These are phyloP conservation scores for Vicia sativa DNA, from an alignment of 306 rosid species.

Conservation along the genomic window DNA sequence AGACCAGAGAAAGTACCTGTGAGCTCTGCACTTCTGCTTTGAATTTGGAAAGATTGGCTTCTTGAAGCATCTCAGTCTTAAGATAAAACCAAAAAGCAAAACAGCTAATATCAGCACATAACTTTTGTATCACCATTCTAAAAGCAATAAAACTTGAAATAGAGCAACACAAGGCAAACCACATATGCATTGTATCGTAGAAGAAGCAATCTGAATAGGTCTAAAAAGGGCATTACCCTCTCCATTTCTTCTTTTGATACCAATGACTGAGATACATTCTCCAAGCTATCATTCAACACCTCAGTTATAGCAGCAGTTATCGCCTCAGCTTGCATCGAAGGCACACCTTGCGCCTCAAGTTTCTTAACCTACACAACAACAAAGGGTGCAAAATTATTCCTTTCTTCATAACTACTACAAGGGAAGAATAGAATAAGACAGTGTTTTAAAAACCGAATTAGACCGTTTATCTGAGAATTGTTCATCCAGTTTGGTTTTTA, in stretches of 20 bases:
- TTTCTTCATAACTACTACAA: neutral
- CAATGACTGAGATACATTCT: slow-evolving; percentile 75
- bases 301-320: slow-evolving; percentile 87
- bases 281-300: slow-evolving; percentile 84
- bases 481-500: neutral
- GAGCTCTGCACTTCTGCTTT: slow-evolving; percentile 92
- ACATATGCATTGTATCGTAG: neutral
- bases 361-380: slow-evolving; percentile 65
- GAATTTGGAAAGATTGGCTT: slow-evolving; percentile 78
- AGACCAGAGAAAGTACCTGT: slow-evolving; percentile 52
- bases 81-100: slow-evolving; percentile 13
- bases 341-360: slow-evolving; percentile 84
- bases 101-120: slow-evolving; percentile 3
- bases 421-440: neutral
- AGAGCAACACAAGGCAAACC: neutral
- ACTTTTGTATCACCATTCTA: neutral
- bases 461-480: neutral
- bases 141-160: neutral
- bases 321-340: slow-evolving; percentile 90
- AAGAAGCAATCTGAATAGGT: slow-evolving; percentile 4
- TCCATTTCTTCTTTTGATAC: slow-evolving; percentile 89
- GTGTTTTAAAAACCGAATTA: neutral
- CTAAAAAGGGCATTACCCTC: slow-evolving; percentile 52
- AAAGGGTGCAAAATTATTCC: neutral
- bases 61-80: slow-evolving; percentile 79